Evolutionary conservation across 1,139 yeast genomes (phyloP).

Genomic region (Blastobotrys buckinghamii): DNA sequence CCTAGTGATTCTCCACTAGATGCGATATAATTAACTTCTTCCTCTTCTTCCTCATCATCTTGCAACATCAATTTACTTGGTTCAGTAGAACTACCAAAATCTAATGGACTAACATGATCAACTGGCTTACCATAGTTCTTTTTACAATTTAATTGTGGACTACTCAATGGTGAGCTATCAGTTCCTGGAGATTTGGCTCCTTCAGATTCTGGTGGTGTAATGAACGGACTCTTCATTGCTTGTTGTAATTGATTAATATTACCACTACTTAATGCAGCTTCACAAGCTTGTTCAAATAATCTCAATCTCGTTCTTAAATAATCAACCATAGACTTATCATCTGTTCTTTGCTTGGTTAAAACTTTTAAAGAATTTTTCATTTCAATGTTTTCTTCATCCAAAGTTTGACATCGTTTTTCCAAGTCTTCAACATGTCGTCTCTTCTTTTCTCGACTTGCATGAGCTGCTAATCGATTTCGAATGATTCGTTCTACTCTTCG

Average conservation of each 20-base stretch:
- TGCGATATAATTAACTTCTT: too few species aligned
- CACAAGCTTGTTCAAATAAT: slow-evolving; percentile 5
- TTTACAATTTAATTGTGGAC: background rate
- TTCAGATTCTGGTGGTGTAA: background rate
- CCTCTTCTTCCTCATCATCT: slow-evolving; percentile 7
- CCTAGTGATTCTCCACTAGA: too few species aligned
- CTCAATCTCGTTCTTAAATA: background rate
- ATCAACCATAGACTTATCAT: background rate
- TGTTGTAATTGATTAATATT: slow-evolving; percentile 26
- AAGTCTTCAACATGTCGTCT: slow-evolving; percentile 84
- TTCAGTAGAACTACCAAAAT: too few species aligned
- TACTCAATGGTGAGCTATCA: background rate
- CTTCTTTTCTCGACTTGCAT: slow-evolving; percentile 94
- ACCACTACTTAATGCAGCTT: slow-evolving; percentile 29
- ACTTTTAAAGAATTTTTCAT: slow-evolving; percentile 20
- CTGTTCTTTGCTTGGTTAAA: slow-evolving; percentile 14
- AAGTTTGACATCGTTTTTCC: slow-evolving; percentile 43
- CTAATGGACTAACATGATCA: background rate
- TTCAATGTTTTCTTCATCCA: slow-evolving; percentile 27
- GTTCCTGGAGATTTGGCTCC: background rate
- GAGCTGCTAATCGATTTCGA: slow-evolving; percentile 95
- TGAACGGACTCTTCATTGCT: background rate
- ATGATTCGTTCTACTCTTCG: slow-evolving; percentile 87
- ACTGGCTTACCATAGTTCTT: background rate
- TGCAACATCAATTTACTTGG: slow-evolving; percentile 12